Percentiles rank a stretch among this genome's conserved stretches.
Conservation (phyloP, 2,329 filamentous ascomycete genomes). For the Beauveria sp. region DNA sequence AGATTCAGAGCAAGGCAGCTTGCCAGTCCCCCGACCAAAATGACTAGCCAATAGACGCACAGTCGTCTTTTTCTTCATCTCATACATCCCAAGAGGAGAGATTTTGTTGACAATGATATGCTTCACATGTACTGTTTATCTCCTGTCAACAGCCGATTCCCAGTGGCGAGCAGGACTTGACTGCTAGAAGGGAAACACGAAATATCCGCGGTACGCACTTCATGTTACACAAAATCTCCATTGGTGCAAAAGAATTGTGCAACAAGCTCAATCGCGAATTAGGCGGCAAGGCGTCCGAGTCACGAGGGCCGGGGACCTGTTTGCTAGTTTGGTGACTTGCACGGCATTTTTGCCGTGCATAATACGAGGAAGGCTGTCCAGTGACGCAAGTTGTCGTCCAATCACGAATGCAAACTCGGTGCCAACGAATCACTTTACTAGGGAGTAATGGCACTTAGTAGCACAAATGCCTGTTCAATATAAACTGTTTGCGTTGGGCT, state of each 20-base stretch:
- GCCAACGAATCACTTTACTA: background rate
- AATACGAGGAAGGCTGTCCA: background rate
- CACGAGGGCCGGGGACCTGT: background rate
- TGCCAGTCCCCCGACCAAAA: no score
- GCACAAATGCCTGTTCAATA: background rate
- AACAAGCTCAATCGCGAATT: background rate
- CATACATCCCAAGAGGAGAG: no score
- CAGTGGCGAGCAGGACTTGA: background rate
- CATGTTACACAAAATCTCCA: background rate
- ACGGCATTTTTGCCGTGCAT: background rate
- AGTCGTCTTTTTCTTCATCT: no score
- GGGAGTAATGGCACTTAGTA: accelerated
- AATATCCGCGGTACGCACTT: background rate
- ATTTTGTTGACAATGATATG: no score
- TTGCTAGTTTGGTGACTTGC: background rate
- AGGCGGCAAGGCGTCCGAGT: background rate
- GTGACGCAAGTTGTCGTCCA: background rate
- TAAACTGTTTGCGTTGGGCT: background rate
- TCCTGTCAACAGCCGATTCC: no score
- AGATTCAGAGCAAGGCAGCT: no score
- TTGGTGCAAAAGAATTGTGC: background rate
- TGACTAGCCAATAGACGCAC: no score
- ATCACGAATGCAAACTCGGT: background rate
- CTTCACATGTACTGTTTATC: no score
- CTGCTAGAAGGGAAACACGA: background rate